Evolutionary conservation across 2,329 filamentous ascomycete genomes (phyloP), one percentile per base, ranked within the genome.

Genomic region (Juglanconis juglandina): DNA sequence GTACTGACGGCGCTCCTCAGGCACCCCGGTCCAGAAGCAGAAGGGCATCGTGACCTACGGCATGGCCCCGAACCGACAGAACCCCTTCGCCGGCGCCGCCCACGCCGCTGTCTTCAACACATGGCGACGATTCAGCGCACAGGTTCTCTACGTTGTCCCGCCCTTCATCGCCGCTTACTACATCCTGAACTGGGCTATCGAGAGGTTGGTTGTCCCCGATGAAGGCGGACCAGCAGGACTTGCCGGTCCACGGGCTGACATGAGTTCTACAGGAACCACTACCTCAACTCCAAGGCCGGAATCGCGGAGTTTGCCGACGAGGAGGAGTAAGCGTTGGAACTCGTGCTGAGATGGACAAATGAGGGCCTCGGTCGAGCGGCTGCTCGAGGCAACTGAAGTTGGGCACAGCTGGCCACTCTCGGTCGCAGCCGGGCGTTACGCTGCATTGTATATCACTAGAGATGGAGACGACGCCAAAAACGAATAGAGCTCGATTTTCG

Each of bases 31-130:
- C 68, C 72, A 77, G 73, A 81, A 82, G 75, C 85, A 88, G 74
- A 86, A 81, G 75, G 86, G 86, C 62, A 84, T 88, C 69, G 74
- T 86, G 71, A 78, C 79, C 71, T 98, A 96, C 79, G 84, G 88
- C 67, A 74, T 99, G 68, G 88, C 91, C 69, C 79, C 89, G 68
- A 98, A 99, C 85, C 89, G 90, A 74, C 94, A 96, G 81, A 88
- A 90, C 72, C 90, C 92, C 65, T 83, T 96, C 68, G 92, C 92
- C 66, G 91, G 91, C 70, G 81, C 88, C 63, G 77, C 83, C 66
- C 80, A 94, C 76, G 90, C 88, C 68, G 94, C 93, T 72, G 79
- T 98, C 81, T 98, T 98, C 88, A 99, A 99, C 86, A 88, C 87
- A 70, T 96, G 90, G 85, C 88, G 95, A 77, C 87, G 95, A 71